Evolutionary conservation across 2,329 filamentous ascomycete species (phyloP).

Genomic region (Aspergillus sp.): DNA sequence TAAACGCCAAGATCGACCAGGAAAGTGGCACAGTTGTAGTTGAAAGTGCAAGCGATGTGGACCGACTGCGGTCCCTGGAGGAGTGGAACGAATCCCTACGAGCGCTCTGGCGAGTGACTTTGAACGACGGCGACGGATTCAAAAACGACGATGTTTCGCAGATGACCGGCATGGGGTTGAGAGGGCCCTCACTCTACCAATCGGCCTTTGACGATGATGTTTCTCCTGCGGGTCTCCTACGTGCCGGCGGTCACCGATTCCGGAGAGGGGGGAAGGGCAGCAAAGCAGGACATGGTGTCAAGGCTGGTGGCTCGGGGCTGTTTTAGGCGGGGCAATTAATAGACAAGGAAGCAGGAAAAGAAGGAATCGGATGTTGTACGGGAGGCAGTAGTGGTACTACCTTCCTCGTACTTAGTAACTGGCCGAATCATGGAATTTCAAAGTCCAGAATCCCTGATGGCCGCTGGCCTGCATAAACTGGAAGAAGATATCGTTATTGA

Average conservation of each 20-base stretch:
- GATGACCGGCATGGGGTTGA: slow-evolving; percentile 21
- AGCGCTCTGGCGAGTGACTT: slow-evolving; percentile 67
- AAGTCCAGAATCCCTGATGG: slow-evolving; percentile 2
- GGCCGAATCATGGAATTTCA: slow-evolving; percentile 1
- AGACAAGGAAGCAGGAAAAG: neutral
- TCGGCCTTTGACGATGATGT: slow-evolving; percentile 34
- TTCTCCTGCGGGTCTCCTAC: slow-evolving; percentile 21
- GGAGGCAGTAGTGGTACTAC: neutral
- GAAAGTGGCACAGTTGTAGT: slow-evolving; percentile 81
- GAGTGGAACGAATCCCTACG: slow-evolving; percentile 71
- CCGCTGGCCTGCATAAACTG: neutral
- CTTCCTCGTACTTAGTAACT: neutral
- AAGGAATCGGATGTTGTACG: slow-evolving; percentile 4
- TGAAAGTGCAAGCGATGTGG: slow-evolving; percentile 67
- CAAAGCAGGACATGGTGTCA: slow-evolving; percentile 16
- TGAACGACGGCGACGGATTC: slow-evolving; percentile 74
- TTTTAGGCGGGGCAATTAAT: slow-evolving; percentile 4
- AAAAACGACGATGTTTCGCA: slow-evolving; percentile 42
- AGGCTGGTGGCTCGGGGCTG: slow-evolving; percentile 10
- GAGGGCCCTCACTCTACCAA: slow-evolving; percentile 27
- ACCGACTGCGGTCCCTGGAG: slow-evolving; percentile 69
- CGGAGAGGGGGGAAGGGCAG: slow-evolving; percentile 28
- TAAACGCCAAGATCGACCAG: slow-evolving; percentile 87
- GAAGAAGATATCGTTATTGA: slow-evolving; percentile 4
- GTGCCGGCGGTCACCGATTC: slow-evolving; percentile 20